These are phyloP conservation scores for Penicillium diatomitis DNA, from an alignment of 495 filamentous ascomycete species.

Conservation along the genomic window DNA sequence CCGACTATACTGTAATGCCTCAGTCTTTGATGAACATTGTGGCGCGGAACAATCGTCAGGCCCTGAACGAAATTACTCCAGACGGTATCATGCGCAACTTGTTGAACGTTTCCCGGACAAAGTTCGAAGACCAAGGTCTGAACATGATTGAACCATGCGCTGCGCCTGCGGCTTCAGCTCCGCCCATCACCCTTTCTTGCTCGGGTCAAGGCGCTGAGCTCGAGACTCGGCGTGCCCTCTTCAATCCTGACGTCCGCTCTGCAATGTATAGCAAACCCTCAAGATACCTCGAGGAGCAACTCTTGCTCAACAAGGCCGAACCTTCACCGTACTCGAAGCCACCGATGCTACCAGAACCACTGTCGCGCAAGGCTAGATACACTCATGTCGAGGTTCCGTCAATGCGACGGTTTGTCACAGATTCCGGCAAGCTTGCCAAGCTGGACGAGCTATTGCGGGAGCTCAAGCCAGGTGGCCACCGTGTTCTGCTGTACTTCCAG, in stretches of 20 bases:
- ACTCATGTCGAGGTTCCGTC: conserved; percentile 88
- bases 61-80: conserved; percentile 57
- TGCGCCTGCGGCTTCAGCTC: conserved; percentile 67
- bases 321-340: conserved; percentile 51
- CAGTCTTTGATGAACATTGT: conserved; percentile 76
- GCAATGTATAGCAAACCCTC: conserved; percentile 57
- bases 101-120: conserved; percentile 64
- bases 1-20: conserved; percentile 44
- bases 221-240: conserved; percentile 68
- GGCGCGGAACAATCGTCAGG: conserved; percentile 54
- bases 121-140: conserved; percentile 62
- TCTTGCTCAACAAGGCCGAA: conserved; percentile 62
- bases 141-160: conserved; percentile 71
- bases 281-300: conserved; percentile 56
- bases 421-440: conserved; percentile 91
- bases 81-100: conserved; percentile 67
- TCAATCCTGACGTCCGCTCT: conserved; percentile 67
- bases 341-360: conserved; percentile 61
- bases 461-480: conserved; percentile 86
- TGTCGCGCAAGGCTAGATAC: conserved; percentile 70
- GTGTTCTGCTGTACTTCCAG: conserved; percentile 99
- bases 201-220: conserved; percentile 54
- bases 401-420: conserved; percentile 98
- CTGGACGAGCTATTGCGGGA: conserved; percentile 78
- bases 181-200: conserved; percentile 73